These are phyloP conservation scores for Brassica nigra DNA, from an alignment of 345 rosid species.

Conservation along the genomic window DNA sequence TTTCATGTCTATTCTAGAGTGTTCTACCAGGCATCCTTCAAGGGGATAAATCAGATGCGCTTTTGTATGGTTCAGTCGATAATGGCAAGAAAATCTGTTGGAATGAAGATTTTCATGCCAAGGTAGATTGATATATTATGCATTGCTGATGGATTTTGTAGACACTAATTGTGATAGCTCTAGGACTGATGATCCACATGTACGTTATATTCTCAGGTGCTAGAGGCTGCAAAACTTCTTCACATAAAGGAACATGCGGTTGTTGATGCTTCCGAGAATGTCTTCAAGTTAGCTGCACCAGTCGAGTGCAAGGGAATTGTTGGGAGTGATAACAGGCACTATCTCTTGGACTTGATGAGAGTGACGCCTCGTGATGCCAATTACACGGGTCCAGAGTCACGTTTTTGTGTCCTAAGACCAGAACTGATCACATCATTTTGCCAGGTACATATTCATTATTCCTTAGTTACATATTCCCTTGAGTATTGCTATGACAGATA, in stretches of 20 bases:
- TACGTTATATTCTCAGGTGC: slow-evolving; percentile 50
- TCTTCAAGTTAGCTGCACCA: slow-evolving; percentile 89
- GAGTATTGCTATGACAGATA: slow-evolving; percentile 24
- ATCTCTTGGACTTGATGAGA: slow-evolving; percentile 99
- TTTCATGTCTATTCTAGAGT: slow-evolving; percentile 60
- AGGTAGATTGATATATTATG: slow-evolving; percentile 50
- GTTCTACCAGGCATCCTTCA: slow-evolving; percentile 99
- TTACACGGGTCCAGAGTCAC: slow-evolving; percentile 83
- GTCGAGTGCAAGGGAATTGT: slow-evolving; percentile 99
- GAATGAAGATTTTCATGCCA: slow-evolving; percentile 92
- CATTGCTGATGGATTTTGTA: not conserved
- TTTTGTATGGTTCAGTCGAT: slow-evolving; percentile 96
- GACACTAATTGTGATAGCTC: slow-evolving; percentile 13
- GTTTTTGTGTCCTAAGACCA: slow-evolving; percentile 92
- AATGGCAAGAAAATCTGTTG: slow-evolving; percentile 99
- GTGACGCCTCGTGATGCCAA: slow-evolving; percentile 99
- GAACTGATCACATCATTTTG: slow-evolving; percentile 88
- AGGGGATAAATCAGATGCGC: slow-evolving; percentile 97
- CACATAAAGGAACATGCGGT: slow-evolving; percentile 95
- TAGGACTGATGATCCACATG: not conserved
- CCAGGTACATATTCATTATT: slow-evolving; percentile 57
- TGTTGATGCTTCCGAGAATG: slow-evolving; percentile 78
- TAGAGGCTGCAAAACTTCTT: slow-evolving; percentile 93
- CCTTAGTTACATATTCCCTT: slow-evolving; percentile 20
- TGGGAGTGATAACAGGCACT: slow-evolving; percentile 99